A percentile compares a stretch with the other conserved stretches of the same genome.
These are phyloP conservation scores for Ambrosia trifida DNA, from an alignment of 129 eudicot species.

Conservation along the genomic window DNA sequence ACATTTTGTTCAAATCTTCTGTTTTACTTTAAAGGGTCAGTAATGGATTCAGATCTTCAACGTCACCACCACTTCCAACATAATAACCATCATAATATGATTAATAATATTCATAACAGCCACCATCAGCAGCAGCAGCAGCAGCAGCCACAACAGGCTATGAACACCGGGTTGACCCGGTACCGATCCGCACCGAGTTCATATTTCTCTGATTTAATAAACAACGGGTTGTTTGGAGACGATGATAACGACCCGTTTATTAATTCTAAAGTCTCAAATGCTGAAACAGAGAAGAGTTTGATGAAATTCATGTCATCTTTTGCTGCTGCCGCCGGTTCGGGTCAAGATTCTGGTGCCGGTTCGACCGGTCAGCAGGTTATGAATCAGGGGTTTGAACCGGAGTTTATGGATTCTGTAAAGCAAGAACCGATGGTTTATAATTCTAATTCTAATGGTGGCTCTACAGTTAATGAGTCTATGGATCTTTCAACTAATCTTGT, in stretches of 20 bases:
- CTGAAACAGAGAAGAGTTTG: slow-evolving; percentile 42
- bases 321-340: slow-evolving; percentile 17
- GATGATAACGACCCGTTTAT: slow-evolving; percentile 55
- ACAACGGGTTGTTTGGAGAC: slow-evolving; percentile 37
- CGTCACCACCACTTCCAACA: slow-evolving; percentile 13
- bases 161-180: slow-evolving; percentile 62
- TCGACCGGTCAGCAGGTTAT: slow-evolving; percentile 23
- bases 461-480: slow-evolving; percentile 29
- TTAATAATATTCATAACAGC: neutral
- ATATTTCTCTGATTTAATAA: slow-evolving; percentile 47
- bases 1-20: slow-evolving; percentile 4
- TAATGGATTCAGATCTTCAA: slow-evolving; percentile 47
- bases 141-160: slow-evolving; percentile 40
- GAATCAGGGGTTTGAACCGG: slow-evolving; percentile 30
- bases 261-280: slow-evolving; percentile 45
- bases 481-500: slow-evolving; percentile 44
- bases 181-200: slow-evolving; percentile 86
- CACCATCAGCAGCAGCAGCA: slow-evolving; percentile 15
- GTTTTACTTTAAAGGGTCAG: slow-evolving; percentile 3
- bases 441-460: slow-evolving; percentile 21
- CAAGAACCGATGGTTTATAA: slow-evolving; percentile 48
- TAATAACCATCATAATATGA: neutral
- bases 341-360: neutral
- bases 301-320: slow-evolving; percentile 34
- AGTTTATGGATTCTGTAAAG: slow-evolving; percentile 35